Evolutionary conservation across 2,329 filamentous ascomycete species (phyloP), one percentile per base, ranked within the genome.

Genomic region (Penicillium sp.): DNA sequence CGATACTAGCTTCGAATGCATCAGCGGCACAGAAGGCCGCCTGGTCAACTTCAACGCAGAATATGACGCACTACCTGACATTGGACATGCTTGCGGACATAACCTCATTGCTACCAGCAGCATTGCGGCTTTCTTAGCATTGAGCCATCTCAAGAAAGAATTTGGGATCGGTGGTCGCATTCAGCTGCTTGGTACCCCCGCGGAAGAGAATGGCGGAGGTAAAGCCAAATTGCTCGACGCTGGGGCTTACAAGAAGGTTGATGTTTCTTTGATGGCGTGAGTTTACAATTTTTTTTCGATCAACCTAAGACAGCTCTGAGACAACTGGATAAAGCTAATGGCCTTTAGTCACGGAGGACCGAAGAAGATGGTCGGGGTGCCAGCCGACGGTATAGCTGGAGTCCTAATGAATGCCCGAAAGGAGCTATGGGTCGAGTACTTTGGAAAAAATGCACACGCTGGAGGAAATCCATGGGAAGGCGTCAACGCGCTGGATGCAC

Each of bases 401-500:
- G 26, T 41, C 15, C 16, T 41, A 12, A 48, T 48, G 46, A 48
- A 42, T 10, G 46, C 46, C 15, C 36, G 46, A 1, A 41, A 48
- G 13, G 36, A 48, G 26, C 24, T 68, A 10, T 56, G 47, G 15
- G 66, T 73, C 15, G 68, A 67, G 49, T 78, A 77, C 54, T 59
- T 60, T 7, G 82, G 82, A 1, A 74, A 74, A 31, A 76, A 77
- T 45, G 79, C 81, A 0, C 81, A 84, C 61, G 80, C 80, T 0
- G 79, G 75, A 0, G 74, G 74, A 6, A 74, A 65, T n/a, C 81
- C 81, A 0, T 83, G 80, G 80, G 68, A 79, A 8, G 81, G 81
- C 0, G 73, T 78, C 56, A 84, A 84, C 60, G 81, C 81, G 0
- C 71, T 83, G 0, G 81, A 84, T 56, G 81, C 80, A 0, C 66